Evolutionary conservation across 2,329 filamentous ascomycete genomes (phyloP), one percentile per base, ranked within the genome.

Genomic region (Xylariaceae sp.): DNA sequence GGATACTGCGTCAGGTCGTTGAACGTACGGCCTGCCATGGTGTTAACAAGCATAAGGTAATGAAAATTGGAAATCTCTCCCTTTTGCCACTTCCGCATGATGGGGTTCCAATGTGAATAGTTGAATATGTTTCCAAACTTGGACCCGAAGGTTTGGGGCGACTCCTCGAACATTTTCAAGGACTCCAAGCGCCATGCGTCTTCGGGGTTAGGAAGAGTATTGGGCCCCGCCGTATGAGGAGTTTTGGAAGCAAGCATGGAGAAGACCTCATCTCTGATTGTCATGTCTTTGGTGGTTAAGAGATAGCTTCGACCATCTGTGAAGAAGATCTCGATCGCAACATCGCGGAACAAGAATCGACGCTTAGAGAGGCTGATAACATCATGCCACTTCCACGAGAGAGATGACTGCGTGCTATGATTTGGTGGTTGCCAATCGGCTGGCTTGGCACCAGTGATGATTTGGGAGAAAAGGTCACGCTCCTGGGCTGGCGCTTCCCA

Each of bases 41-140:
- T 97, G 71, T 99, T 99, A 70, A 99, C 87, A 61, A 97, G 86
- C 93, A 99, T 99, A 42, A 99, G 82, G 71, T 99, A 99, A 73
- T 97, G 92, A 69, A 99, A 99, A 73, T 99, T 99, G 11, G 93
- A 97, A 53, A 97, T 91, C 69, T 99, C 94, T 10, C 95, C 94
- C 71, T 87, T 88, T 60, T 94, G 83, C 94, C 94, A 99, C 72
- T 87, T 88, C 65, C 88, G 88, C 69, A 94, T 96, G 7, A 91
- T 87, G 8, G 92, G 90, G 65, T 92, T 92, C 73, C 88, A 89
- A 0, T 89, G 83, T 0, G 86, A 87, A 18, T 91, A 84, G 64
- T 92, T 91, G 78, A 99, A 97, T 10, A 97, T 90, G 64, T 87
- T 96, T 18, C 90, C 92, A 68, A 97, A 92, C 68, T 93, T 93